Evolutionary conservation across 805 yeast genomes (phyloP), one percentile per base, ranked within the genome.

Genomic region (Saccharomycopsis capsularis): DNA sequence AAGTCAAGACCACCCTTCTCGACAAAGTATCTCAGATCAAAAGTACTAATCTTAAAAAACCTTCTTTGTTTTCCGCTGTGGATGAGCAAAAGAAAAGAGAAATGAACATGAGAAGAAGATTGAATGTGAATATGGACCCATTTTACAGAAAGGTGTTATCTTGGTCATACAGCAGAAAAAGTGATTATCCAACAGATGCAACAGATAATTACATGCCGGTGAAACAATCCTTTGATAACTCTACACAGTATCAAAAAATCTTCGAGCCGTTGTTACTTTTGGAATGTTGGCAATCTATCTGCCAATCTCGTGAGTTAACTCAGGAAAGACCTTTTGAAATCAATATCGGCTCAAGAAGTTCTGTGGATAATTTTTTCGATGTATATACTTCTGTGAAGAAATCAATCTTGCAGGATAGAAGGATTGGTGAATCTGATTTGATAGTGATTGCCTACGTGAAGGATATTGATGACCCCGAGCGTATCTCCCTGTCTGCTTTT

Each of bases 231-330:
- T 93, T 86, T 59, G 50, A 58, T 0, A 67, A 75, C 44, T 79
- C 80, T 3, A 68, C 67, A n/a, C 88, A 84, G 2, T 93, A 95
- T 59, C 76, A 75, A 42, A 68, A 70, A 32, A 71, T 76, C 1
- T 83, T 87, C 63, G 85, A 82, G 56, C 99, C 99, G 0, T 69
- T 93, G 39, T 67, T 93, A 40, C 66, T 90, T 61, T 66, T 91
- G 37, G 99, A 93, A 66, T 85, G 95, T 55, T 95, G 98, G 97
- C 95, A 90, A 59, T 84, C 87, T 0, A 76, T 93, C 24, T 82
- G 80, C 55, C 73, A 86, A 3, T 79, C 93, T 0, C 80, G 84
- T 54, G 78, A 78, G 44, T 78, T 85, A 16, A 67, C 68, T 15
- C 75, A 75, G 7, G 59, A 60, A 32, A 65, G 58, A 3, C 89